phyloP scores from a whole-genome alignment of 768 basidiomycete species.

The Boletus rex-veris region DNA sequence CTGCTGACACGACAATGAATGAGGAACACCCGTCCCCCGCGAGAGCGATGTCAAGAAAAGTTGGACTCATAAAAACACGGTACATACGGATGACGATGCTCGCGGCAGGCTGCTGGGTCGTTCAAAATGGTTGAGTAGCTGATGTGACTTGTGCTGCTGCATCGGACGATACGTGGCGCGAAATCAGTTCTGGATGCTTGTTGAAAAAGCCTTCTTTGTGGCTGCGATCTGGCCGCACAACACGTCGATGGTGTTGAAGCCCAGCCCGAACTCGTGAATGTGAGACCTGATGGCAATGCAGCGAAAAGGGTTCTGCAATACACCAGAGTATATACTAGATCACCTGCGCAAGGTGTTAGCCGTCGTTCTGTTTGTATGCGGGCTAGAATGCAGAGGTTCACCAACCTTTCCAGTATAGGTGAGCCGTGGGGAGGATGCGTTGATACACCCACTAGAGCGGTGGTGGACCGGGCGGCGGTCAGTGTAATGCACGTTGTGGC shows the following conservation, averaged over 20 bases:
- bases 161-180: conserved; percentile 15
- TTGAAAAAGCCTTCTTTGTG: conserved; percentile 34
- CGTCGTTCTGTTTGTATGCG: too few species aligned
- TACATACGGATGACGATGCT: conserved; percentile 20
- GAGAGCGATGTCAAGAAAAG: neutral
- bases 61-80: neutral
- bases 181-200: conserved; percentile 7
- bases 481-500: too few species aligned
- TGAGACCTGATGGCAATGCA: too few species aligned
- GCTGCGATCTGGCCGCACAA: conserved; percentile 39
- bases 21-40: conserved; percentile 22
- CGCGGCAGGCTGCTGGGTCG: conserved; percentile 20
- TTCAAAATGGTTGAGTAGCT: conserved; percentile 30
- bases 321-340: too few species aligned
- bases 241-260: conserved; percentile 32
- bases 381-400: too few species aligned
- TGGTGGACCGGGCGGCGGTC: too few species aligned
- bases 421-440: too few species aligned
- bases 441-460: too few species aligned
- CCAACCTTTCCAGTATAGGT: too few species aligned
- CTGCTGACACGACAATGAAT: conserved; percentile 26
- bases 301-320: too few species aligned
- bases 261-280: conserved; percentile 9
- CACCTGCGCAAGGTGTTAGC: too few species aligned
- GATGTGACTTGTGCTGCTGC: conserved; percentile 31